phyloP scores from a whole-genome alignment of 148 eudicot genomes.

The Euryodendron excelsum region DNA sequence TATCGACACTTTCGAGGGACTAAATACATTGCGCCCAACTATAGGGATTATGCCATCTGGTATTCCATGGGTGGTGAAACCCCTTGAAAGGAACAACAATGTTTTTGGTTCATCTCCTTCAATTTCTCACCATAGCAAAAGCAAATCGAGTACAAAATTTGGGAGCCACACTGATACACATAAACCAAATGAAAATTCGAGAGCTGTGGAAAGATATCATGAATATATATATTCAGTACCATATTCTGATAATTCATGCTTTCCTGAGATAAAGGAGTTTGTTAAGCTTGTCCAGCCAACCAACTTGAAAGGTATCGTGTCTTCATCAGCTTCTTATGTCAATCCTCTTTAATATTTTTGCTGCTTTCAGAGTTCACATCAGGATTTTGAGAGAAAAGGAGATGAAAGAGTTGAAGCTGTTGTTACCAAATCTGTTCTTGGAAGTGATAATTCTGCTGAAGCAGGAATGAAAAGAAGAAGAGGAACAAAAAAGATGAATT shows the following conservation, averaged over 20 bases:
- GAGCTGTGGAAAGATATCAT: slow-evolving; percentile 45
- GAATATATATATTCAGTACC: slow-evolving; percentile 63
- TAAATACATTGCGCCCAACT: slow-evolving; percentile 54
- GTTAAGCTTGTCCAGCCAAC: slow-evolving; percentile 49
- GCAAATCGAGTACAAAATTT: slow-evolving; percentile 3
- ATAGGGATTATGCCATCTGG: slow-evolving; percentile 91
- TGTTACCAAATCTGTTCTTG: slow-evolving; percentile 5
- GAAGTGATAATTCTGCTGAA: slow-evolving; percentile 18
- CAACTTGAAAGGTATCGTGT: slow-evolving; percentile 68
- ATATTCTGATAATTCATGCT: slow-evolving; percentile 75
- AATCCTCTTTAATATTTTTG: slow-evolving; percentile 59
- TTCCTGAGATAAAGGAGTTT: slow-evolving; percentile 60
- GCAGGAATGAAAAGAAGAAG: slow-evolving; percentile 31
- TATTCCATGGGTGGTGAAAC: slow-evolving; percentile 61
- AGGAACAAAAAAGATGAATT: slow-evolving; percentile 21
- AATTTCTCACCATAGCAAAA: slow-evolving; percentile 15
- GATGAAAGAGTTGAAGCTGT: slow-evolving; percentile 24
- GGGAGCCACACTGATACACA: not conserved
- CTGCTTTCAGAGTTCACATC: slow-evolving; percentile 28
- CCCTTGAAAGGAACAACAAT: slow-evolving; percentile 24
- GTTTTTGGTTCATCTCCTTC: slow-evolving; percentile 28
- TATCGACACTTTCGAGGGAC: slow-evolving; percentile 62
- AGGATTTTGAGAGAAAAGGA: slow-evolving; percentile 22
- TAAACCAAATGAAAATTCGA: slow-evolving; percentile 24
- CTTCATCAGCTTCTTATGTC: slow-evolving; percentile 53